phyloP scores from a whole-genome alignment of 2,329 filamentous ascomycete species.

The Talaromyces albobiverticillius region DNA sequence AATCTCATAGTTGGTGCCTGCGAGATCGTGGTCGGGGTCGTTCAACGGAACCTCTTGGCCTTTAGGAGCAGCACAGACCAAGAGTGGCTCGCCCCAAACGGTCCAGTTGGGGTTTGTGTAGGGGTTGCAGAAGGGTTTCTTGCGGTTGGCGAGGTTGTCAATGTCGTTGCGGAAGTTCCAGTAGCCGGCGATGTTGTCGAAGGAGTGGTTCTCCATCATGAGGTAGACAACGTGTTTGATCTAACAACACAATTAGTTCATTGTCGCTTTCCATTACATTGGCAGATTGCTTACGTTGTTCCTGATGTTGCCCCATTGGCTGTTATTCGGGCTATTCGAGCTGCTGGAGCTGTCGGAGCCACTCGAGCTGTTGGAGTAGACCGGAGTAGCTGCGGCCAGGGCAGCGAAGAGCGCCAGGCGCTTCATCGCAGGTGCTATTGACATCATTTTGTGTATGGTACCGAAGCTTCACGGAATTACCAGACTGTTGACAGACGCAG shows the following conservation, averaged over 20 bases:
- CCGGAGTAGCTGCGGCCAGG: neutral
- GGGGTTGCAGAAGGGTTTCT: constrained; percentile 33
- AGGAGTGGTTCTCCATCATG: constrained; percentile 39
- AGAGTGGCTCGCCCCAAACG: constrained; percentile 33
- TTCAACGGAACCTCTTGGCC: constrained; percentile 34
- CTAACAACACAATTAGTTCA: constrained; percentile 12
- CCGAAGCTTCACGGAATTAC: too few species aligned
- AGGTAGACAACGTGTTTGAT: constrained; percentile 37
- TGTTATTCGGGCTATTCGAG: neutral
- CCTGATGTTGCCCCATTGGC: neutral
- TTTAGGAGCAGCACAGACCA: constrained; percentile 35
- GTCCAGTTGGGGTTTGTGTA: constrained; percentile 40
- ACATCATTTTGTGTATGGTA: neutral
- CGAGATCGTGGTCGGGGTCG: constrained; percentile 36
- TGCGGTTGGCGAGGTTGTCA: constrained; percentile 30
- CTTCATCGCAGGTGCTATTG: neutral
- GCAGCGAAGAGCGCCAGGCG: neutral
- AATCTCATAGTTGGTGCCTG: constrained; percentile 34
- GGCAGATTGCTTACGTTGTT: neutral
- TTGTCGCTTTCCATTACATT: neutral
- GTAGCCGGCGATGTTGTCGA: constrained; percentile 41
- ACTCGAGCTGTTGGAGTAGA: neutral
- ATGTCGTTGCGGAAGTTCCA: constrained; percentile 37
- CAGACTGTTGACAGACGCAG: neutral
- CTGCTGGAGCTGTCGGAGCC: neutral